These are phyloP conservation scores for Metschnikowia colocasiae DNA, from an alignment of 805 yeast genomes.

Conservation along the genomic window DNA sequence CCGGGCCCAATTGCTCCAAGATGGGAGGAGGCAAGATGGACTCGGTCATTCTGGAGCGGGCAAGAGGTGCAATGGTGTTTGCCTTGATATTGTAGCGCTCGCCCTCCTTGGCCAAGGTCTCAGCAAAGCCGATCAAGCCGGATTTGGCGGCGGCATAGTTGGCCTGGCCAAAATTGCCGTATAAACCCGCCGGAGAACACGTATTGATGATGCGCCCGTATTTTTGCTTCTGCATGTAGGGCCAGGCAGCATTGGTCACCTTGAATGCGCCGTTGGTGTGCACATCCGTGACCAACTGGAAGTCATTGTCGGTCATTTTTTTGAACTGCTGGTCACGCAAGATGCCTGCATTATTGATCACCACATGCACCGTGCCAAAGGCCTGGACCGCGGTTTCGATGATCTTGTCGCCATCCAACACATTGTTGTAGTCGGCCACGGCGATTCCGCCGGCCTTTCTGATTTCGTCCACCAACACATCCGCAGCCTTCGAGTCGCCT, in stretches of 20 bases:
- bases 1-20: conserved; percentile 76
- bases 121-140: conserved; percentile 87
- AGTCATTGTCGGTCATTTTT: conserved; percentile 80
- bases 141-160: conserved; percentile 93
- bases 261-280: conserved; percentile 88
- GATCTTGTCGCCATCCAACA: conserved; percentile 78
- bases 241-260: conserved; percentile 90
- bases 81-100: conserved; percentile 74
- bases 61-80: conserved; percentile 90
- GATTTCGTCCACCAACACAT: conserved; percentile 84
- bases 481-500: conserved; percentile 72
- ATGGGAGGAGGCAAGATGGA: conserved; percentile 80
- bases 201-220: conserved; percentile 90
- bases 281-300: conserved; percentile 74
- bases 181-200: conserved; percentile 95
- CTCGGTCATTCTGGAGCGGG: conserved; percentile 96
- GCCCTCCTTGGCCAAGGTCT: conserved; percentile 95
- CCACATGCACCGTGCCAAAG: conserved; percentile 84
- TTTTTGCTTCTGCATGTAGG: conserved; percentile 74
- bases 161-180: conserved; percentile 95
- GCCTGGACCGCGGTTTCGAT: conserved; percentile 79
- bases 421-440: conserved; percentile 91
- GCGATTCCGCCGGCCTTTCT: conserved; percentile 74
- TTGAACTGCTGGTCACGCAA: conserved; percentile 82
- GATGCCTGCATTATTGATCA: conserved; percentile 94